Evolutionary conservation across 805 yeast species (phyloP), one percentile per base, ranked within the genome.

Genomic region (Saturnispora sekii): DNA sequence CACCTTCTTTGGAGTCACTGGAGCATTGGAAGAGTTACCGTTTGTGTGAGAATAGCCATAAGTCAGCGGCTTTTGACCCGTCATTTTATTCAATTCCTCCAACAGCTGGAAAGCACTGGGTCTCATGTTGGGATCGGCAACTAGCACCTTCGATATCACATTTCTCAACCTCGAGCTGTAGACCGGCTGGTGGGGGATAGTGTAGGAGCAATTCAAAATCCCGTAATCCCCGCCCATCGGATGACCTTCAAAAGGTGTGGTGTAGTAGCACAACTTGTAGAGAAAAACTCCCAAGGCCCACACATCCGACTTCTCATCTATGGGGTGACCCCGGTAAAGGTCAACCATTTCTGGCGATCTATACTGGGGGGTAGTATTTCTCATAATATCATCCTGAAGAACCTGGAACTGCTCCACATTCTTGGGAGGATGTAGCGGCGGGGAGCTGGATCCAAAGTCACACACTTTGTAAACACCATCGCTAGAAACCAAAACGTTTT

Each of bases 331-430:
- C 47, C 76, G 70, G 41, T 76, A 71, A 31, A 84, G 65, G 56
- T 84, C 90, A 29, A 84, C 67, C 93, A 84, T 84, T 61, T 84
- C 95, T 3, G 95, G 95, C 4, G 88, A 70, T 51, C 94, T 68
- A 58, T 84, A 84, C 57, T 84, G 95, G 0, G 94, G 89, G 0
- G 95, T 84, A 1, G 95, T 84, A 61, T 84, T 84, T 46, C 76
- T 80, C 72, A 83, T 64, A 35, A 84, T 73, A 59, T 84, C 93
- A 48, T 79, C 76, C 52, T 77, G 81, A 28, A 84, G 64, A 29
- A 67, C 61, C 39, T 73, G 69, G 38, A 79, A 66, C 53, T 84
- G 89, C 45, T 77, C 79, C 2, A 74, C 68, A 45, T 69, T 76
- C 40, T 69, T 65, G 4, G 94, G 88, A 1, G 81, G 79, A 30